Percentiles rank a stretch among this genome's conserved stretches.
Evolutionary conservation across 1,139 yeast genomes (phyloP).

Genomic region (Protomyces gravidus): DNA sequence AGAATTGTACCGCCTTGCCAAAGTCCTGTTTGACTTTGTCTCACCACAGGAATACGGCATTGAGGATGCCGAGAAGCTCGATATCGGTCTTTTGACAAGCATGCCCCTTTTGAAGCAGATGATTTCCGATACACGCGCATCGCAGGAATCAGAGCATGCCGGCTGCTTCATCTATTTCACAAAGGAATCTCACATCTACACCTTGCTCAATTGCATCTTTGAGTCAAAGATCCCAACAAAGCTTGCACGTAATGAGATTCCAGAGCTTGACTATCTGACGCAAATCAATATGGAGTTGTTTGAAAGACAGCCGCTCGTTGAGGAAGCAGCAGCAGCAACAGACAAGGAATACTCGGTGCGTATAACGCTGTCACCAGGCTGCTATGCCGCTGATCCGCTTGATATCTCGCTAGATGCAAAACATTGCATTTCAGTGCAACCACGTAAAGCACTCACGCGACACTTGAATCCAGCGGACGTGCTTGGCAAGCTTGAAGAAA

Average conservation of each 20-base stretch:
- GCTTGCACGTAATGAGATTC: slow-evolving; percentile 88
- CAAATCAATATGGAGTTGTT: slow-evolving; percentile 92
- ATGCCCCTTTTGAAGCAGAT: slow-evolving; percentile 90
- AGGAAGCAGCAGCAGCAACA: slow-evolving; percentile 41
- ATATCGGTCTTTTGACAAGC: slow-evolving; percentile 90
- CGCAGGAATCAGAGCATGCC: slow-evolving; percentile 72
- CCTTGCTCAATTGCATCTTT: slow-evolving; percentile 80
- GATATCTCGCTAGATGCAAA: slow-evolving; percentile 95
- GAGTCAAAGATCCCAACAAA: slow-evolving; percentile 94
- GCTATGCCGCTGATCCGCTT: slow-evolving; percentile 94
- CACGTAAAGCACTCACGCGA: slow-evolving; percentile 80
- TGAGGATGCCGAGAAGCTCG: slow-evolving; percentile 89
- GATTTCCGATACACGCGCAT: slow-evolving; percentile 69
- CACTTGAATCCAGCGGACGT: slow-evolving; percentile 91
- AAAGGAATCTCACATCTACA: slow-evolving; percentile 94
- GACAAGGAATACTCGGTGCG: slow-evolving; percentile 83
- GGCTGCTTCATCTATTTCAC: slow-evolving; percentile 89
- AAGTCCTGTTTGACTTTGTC: slow-evolving; percentile 89
- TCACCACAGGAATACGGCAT: slow-evolving; percentile 99
- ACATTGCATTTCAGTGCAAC: slow-evolving; percentile 94
- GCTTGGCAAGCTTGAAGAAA: slow-evolving; percentile 70
- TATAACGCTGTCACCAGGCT: slow-evolving; percentile 89
- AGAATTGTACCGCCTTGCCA: slow-evolving; percentile 82
- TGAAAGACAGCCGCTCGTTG: slow-evolving; percentile 45
- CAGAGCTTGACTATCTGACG: slow-evolving; percentile 91